Conservation (phyloP, 352 stramenopile genomes). For the Phytophthora sp. region DNA sequence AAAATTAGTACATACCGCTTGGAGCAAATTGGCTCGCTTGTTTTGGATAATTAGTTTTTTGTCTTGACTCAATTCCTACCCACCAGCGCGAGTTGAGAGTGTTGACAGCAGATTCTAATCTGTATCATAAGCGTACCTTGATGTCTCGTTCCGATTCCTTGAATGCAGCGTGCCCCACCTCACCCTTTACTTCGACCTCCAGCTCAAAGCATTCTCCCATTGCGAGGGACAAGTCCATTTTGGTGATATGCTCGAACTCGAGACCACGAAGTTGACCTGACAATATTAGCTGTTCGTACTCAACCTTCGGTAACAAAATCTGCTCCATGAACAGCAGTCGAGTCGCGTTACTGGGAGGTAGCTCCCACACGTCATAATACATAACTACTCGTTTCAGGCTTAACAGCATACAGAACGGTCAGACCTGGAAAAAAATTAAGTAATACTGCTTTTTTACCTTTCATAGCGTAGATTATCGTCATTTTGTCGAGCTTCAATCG, state of each 20-base stretch:
- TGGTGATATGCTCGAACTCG: conserved; percentile 77
- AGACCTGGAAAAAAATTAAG: neutral
- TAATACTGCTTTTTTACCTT: conserved; percentile 29
- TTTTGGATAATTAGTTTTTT: conserved; percentile 38
- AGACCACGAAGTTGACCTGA: conserved; percentile 79
- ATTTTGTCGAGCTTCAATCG: conserved; percentile 53
- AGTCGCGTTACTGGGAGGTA: conserved; percentile 80
- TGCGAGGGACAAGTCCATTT: conserved; percentile 83
- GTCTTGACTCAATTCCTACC: conserved; percentile 41
- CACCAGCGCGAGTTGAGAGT: neutral
- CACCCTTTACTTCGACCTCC: conserved; percentile 65
- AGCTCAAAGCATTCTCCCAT: conserved; percentile 88
- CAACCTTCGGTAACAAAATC: conserved; percentile 77
- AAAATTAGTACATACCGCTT: conserved; percentile 30
- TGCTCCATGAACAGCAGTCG: conserved; percentile 87
- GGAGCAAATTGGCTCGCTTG: conserved; percentile 35
- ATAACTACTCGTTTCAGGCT: conserved; percentile 66
- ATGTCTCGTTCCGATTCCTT: conserved; percentile 53
- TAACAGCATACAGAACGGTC: conserved; percentile 5
- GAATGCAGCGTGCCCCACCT: conserved; percentile 49
- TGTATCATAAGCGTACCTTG: conserved; percentile 28
- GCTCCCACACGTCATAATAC: conserved; percentile 92
- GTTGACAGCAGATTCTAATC: neutral
- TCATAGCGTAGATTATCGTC: conserved; percentile 66
- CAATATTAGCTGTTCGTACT: conserved; percentile 73